A percentile compares a stretch with the other conserved stretches of the same genome.
These are phyloP conservation scores for Linum trigynum DNA, from an alignment of 345 rosid species.

Conservation along the genomic window DNA sequence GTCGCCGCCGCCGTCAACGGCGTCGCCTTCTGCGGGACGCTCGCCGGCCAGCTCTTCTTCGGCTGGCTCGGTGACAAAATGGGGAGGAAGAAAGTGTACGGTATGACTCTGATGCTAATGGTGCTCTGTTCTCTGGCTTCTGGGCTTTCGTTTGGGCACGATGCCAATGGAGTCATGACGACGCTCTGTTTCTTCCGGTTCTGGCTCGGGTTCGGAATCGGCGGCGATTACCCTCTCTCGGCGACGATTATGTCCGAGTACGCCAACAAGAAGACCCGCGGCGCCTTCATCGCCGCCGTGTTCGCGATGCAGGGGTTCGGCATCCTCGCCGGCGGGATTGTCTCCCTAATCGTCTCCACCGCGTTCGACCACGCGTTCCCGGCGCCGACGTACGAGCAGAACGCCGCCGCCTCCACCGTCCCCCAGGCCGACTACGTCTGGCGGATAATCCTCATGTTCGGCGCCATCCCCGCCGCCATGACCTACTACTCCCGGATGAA, in stretches of 20 bases:
- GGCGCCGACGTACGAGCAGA: conserved; percentile 1
- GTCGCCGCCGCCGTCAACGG: background rate
- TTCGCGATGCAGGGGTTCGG: conserved; percentile 30
- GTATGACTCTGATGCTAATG: conserved; percentile 23
- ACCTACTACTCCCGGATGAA: conserved; percentile 27
- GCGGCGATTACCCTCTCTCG: conserved; percentile 23
- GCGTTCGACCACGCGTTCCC: conserved; percentile 14
- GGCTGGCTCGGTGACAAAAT: conserved; percentile 25
- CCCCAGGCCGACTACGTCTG: conserved; percentile 24
- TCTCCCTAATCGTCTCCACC: conserved; percentile 9
- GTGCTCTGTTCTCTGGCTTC: conserved; percentile 19
- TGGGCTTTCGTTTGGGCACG: conserved; percentile 15
- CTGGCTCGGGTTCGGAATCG: conserved; percentile 28
- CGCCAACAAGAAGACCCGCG: conserved; percentile 24
- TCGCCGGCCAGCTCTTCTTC: background rate
- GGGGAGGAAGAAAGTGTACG: conserved; percentile 25
- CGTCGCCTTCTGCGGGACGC: background rate
- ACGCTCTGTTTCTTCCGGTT: conserved; percentile 26
- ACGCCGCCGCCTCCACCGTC: conserved; percentile 2
- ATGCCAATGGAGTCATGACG: background rate
- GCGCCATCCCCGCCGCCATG: conserved; percentile 19
- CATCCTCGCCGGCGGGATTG: conserved; percentile 23
- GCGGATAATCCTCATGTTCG: conserved; percentile 23
- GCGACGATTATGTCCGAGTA: conserved; percentile 29
- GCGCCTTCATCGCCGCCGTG: conserved; percentile 23